Evolutionary conservation across 768 basidiomycete species (phyloP), one percentile per base, ranked within the genome.

Genomic region (Trametes sanguinea): DNA sequence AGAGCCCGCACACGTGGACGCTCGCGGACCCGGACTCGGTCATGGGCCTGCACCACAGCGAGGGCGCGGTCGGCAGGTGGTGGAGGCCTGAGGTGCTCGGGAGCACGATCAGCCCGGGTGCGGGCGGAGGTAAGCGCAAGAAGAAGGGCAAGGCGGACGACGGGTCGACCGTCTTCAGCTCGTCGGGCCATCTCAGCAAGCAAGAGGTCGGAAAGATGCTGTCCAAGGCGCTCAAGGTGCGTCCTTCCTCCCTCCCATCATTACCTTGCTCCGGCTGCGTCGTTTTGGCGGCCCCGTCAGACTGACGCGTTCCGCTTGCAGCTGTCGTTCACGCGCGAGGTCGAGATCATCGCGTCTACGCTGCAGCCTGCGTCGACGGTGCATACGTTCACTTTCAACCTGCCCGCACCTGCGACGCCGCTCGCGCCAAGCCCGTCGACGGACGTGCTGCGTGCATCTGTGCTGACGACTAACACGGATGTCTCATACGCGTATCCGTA

Each of bases 261-360:
- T 29, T 29, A 11, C 17, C n/a, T 39, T 42, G 61, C 17, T 39
- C 40, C 37, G n/a, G 52, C 16, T 39, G 40, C 46, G 37, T 11
- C 54, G 46, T 27, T 33, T 30, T 17, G 16, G 22, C 27, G 46
- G 39, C n/a, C 51, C 33, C 61, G 37, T 29, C 13, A 65, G 51
- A 46, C 43, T 60, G 57, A 63, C 44, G 14, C 42, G 29, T 27
- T 45, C 64, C 53, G 47, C 55, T 6, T 53, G 55, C 66, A 95
- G 92, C 86, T 95, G 47, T 93, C 93, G 7, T 95, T 95, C 74
- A 86, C 92, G 39, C 89, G 90, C 55, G 94, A 96, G 73, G 91
- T 95, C 45, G 94, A 95, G 73, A 89, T 98, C 58, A 90, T 98
- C 71, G 93, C 94, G 13, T 94, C 94, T n/a, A 93, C 94, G 0